Percentiles rank a stretch among this genome's conserved stretches.
phyloP scores from a whole-genome alignment of 768 basidiomycete genomes.

The Artomyces pyxidatus region DNA sequence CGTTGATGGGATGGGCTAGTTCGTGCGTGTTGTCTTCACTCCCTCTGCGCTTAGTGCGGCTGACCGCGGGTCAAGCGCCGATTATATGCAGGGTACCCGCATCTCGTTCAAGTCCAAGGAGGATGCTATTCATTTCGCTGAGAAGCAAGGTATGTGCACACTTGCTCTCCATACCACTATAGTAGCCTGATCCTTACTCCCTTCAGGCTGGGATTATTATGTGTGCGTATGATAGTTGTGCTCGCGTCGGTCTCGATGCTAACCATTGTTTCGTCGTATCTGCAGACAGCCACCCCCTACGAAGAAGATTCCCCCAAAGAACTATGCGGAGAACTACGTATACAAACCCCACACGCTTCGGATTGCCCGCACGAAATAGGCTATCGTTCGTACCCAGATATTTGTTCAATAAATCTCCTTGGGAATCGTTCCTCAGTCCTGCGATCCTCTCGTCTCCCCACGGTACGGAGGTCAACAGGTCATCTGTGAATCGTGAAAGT shows the following conservation, averaged over 20 bases:
- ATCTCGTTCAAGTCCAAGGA: constrained; percentile 79
- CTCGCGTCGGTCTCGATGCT: too few relatives aligned
- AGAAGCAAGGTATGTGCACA: constrained; percentile 75
- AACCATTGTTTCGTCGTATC: too few relatives aligned
- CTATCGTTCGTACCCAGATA: not conserved
- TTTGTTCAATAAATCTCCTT: too few relatives aligned
- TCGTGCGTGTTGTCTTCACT: constrained; percentile 50
- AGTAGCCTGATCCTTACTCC: constrained; percentile 13
- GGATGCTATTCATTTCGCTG: constrained; percentile 90
- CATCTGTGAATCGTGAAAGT: too few relatives aligned
- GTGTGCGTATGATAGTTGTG: constrained; percentile 45
- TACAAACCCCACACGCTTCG: constrained; percentile 76
- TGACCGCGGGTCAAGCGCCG: constrained; percentile 48
- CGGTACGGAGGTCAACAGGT: too few relatives aligned
- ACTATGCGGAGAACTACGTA: constrained; percentile 86
- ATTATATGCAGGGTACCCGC: constrained; percentile 92
- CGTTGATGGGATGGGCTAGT: constrained; percentile 94
- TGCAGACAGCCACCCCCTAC: constrained; percentile 48
- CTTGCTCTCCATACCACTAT: not conserved
- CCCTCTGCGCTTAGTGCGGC: not conserved
- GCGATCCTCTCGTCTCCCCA: too few relatives aligned
- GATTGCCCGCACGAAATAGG: constrained; percentile 88
- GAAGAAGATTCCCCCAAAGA: constrained; percentile 74
- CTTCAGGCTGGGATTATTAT: constrained; percentile 85
- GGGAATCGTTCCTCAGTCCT: too few relatives aligned